Percentiles rank a stretch among this genome's conserved stretches.
These are phyloP conservation scores for Erodium moschatum DNA, from an alignment of 441 rosid genomes.

Conservation along the genomic window DNA sequence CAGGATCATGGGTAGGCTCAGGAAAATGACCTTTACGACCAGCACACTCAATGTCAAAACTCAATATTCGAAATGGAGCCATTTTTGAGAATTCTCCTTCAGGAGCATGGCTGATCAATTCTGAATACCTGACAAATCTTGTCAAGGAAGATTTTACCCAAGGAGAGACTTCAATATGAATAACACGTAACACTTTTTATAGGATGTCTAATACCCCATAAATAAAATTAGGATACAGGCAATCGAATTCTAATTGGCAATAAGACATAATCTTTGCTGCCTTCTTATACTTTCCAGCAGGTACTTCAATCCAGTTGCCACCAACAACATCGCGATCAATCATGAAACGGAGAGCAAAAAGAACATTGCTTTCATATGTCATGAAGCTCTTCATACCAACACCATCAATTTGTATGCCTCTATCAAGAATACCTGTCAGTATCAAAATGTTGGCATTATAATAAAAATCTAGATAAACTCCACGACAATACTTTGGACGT, in stretches of 20 bases:
- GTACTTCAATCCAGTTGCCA: slow-evolving; percentile 96
- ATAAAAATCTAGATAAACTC: background rate
- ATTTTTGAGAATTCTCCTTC: slow-evolving; percentile 94
- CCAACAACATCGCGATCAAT: slow-evolving; percentile 81
- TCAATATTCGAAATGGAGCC: slow-evolving; percentile 96
- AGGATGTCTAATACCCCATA: slow-evolving; percentile 11
- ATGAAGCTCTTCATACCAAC: slow-evolving; percentile 83
- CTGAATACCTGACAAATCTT: slow-evolving; percentile 48
- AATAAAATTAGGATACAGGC: slow-evolving; percentile 72
- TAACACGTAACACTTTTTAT: slow-evolving; percentile 15
- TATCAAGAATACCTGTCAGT: slow-evolving; percentile 79
- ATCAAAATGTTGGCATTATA: slow-evolving; percentile 8
- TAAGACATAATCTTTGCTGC: slow-evolving; percentile 49
- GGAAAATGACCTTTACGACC: slow-evolving; percentile 99
- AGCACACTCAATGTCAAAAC: slow-evolving; percentile 98
- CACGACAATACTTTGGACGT: background rate
- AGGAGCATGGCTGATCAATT: slow-evolving; percentile 70
- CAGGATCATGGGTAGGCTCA: slow-evolving; percentile 94
- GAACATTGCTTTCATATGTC: slow-evolving; percentile 94
- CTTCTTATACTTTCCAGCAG: slow-evolving; percentile 73
- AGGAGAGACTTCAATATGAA: slow-evolving; percentile 5
- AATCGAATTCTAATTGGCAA: slow-evolving; percentile 85
- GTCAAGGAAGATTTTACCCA: slow-evolving; percentile 32
- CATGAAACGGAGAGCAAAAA: slow-evolving; percentile 96
- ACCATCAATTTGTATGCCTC: slow-evolving; percentile 90